Percentiles rank a stretch among this genome's conserved stretches.
phyloP scores from a whole-genome alignment of 352 stramenopile genomes.

The Blastocystis sp. region DNA sequence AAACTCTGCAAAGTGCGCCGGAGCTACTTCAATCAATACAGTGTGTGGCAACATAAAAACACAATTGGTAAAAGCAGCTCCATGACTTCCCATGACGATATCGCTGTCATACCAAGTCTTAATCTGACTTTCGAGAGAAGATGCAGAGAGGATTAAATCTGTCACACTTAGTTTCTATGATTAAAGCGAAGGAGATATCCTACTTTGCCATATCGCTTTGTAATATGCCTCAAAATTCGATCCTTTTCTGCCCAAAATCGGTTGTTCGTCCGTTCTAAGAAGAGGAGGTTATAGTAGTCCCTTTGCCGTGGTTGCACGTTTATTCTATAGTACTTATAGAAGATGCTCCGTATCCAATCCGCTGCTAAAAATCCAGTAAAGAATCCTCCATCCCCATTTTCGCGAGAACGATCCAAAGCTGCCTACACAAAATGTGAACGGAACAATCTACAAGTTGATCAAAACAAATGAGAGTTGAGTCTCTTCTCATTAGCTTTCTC shows the following conservation, averaged over 20 bases:
- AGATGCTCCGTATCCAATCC: neutral
- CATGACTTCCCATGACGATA: neutral
- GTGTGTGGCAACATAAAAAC: neutral
- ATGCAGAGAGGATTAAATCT: neutral
- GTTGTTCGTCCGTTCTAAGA: neutral
- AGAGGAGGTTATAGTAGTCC: neutral
- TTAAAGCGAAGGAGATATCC: neutral
- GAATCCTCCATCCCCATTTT: conserved; percentile 5
- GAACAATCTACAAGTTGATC: too few relatives aligned
- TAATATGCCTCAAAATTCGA: neutral
- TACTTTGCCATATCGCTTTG: neutral
- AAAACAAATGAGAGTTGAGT: too few relatives aligned
- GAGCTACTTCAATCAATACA: conserved; percentile 20
- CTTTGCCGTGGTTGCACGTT: neutral
- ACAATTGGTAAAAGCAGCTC: neutral
- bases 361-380: neutral
- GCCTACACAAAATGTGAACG: neutral
- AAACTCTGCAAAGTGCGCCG: neutral
- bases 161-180: neutral
- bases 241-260: neutral
- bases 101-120: neutral
- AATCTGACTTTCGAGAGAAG: neutral
- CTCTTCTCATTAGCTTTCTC: too few relatives aligned
- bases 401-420: neutral
- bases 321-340: neutral